Conservation (phyloP, 2,329 filamentous ascomycete genomes). For the Epichloe baconii region DNA sequence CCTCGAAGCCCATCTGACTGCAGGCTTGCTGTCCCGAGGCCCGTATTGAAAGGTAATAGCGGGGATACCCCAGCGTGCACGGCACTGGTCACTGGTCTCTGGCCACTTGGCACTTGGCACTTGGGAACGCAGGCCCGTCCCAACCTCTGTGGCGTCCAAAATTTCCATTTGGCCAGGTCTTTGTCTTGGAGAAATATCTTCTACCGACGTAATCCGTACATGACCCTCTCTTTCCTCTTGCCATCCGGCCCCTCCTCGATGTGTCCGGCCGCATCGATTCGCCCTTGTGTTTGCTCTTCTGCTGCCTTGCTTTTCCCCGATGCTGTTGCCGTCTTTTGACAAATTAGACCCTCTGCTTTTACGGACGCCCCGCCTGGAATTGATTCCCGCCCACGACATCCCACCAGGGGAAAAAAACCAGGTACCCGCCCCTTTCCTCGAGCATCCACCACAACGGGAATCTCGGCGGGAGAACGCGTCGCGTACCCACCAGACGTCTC, state of each 20-base stretch:
- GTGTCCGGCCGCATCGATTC: constrained; percentile 18
- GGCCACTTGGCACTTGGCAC: not conserved
- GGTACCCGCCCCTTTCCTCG: constrained; percentile 9
- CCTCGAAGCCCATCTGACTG: not conserved
- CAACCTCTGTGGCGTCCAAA: not conserved
- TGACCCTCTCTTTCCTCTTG: not conserved
- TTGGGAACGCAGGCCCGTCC: not conserved
- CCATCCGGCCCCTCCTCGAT: constrained; percentile 12
- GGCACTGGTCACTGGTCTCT: too few relatives aligned
- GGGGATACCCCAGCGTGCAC: not conserved
- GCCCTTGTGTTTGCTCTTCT: constrained; percentile 10
- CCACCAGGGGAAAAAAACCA: not conserved
- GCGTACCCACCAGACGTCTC: constrained; percentile 12
- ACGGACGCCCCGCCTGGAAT: constrained; percentile 7
- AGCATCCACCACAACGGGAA: not conserved
- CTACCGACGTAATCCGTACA: constrained; percentile 2
- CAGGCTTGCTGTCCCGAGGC: not conserved
- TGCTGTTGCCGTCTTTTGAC: constrained; percentile 11
- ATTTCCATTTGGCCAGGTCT: not conserved
- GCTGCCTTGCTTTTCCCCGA: constrained; percentile 15
- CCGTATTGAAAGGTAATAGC: not conserved
- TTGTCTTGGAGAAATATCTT: constrained; percentile 8
- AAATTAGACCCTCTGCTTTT: constrained; percentile 5
- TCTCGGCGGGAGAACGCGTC: constrained; percentile 21
- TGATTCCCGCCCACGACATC: constrained; percentile 1